Conservation (phyloP, 176 grass and related monocot genomes). For the Musa schizocarpa region DNA sequence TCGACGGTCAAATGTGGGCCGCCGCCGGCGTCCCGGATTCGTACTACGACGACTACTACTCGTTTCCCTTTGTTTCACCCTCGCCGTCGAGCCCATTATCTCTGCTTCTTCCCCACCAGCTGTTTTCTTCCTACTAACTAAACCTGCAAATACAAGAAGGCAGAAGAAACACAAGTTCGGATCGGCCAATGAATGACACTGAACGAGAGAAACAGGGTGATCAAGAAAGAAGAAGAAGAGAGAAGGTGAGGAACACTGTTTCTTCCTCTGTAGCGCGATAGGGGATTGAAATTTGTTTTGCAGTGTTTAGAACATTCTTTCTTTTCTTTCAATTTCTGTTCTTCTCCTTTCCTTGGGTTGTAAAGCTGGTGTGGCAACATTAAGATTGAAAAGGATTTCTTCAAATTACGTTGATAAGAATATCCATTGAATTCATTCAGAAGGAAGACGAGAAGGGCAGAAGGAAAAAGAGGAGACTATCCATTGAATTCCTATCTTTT, state of each 20-base stretch:
- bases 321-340: no score
- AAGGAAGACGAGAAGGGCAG: no score
- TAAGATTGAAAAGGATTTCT: no score
- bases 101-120: slow-evolving; percentile 9
- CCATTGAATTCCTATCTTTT: no score
- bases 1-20: slow-evolving; percentile 29
- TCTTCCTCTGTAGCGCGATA: background rate
- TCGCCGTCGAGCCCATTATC: slow-evolving; percentile 15
- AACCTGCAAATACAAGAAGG: no score
- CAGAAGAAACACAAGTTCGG: no score
- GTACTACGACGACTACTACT: slow-evolving; percentile 52
- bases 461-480: no score
- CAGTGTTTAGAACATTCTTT: background rate
- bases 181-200: background rate
- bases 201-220: no score
- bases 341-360: no score
- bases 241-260: background rate
- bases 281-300: background rate
- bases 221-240: background rate
- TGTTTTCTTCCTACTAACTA: background rate
- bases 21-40: slow-evolving; percentile 32
- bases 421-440: no score
- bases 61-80: slow-evolving; percentile 28
- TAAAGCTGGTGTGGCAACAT: no score
- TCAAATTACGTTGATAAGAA: no score